Percentiles rank a stretch among this genome's conserved stretches.
Evolutionary conservation across 805 yeast genomes (phyloP).

Genomic region (Saccharomycopsis fermentans): DNA sequence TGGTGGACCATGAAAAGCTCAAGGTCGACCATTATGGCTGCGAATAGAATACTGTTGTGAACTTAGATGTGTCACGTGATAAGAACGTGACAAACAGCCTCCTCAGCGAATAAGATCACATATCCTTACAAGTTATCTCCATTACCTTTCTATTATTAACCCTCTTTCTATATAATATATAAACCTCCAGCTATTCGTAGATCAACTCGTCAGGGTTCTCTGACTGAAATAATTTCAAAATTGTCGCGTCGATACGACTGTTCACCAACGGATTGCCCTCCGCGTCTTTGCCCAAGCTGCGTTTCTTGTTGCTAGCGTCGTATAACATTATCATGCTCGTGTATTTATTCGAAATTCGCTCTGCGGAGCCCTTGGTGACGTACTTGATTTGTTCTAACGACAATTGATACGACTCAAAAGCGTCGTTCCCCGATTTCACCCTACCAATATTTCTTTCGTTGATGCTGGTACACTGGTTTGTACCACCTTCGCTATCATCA

Average conservation of each 20-base stretch:
- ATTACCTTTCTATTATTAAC: no score
- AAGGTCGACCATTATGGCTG: no score
- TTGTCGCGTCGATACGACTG: constrained; percentile 1
- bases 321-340: constrained; percentile 4
- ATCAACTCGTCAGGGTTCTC: constrained; percentile 15
- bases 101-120: no score
- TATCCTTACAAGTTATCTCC: no score
- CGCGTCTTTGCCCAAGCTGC: constrained; percentile 4
- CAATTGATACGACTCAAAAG: neutral
- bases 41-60: no score
- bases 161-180: neutral
- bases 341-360: constrained; percentile 9
- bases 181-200: neutral
- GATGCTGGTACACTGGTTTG: neutral
- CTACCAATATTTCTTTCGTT: neutral
- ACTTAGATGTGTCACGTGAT: no score
- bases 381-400: constrained; percentile 16
- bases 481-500: neutral
- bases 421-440: constrained; percentile 9
- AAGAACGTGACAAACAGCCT: no score
- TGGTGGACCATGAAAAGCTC: no score
- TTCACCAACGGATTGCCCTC: constrained; percentile 9
- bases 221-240: constrained; percentile 9
- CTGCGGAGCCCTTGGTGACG: constrained; percentile 4
- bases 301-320: neutral